phyloP scores from a whole-genome alignment of 78 protist species.

The Chrysochromulina parva region DNA sequence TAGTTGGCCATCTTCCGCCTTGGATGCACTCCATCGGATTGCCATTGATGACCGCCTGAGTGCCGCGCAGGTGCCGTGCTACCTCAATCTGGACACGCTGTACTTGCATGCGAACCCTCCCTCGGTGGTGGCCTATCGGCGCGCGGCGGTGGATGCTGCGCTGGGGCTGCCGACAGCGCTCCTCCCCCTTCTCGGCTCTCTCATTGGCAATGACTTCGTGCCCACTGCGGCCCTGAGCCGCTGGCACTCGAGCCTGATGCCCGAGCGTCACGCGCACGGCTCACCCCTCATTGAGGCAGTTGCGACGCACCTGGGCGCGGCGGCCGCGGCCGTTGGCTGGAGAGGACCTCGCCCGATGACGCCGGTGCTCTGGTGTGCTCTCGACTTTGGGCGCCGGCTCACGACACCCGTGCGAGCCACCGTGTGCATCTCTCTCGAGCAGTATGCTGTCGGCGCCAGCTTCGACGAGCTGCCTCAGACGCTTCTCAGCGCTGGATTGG shows the following conservation, averaged over 20 bases:
- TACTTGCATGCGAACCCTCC: background rate
- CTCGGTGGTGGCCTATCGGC: background rate
- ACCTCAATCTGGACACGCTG: too few relatives aligned
- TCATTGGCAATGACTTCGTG: slow-evolving; percentile 1
- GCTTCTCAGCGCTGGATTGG: too few relatives aligned
- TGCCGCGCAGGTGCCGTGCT: too few relatives aligned
- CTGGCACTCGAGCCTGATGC: background rate
- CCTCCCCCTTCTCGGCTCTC: background rate
- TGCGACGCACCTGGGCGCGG: background rate
- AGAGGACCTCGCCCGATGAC: background rate
- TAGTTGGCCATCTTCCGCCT: background rate
- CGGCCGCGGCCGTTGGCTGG: background rate
- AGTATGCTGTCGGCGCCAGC: background rate
- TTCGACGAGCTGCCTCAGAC: too few relatives aligned
- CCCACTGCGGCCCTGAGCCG: background rate
- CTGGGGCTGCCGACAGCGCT: background rate
- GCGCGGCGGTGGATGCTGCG: background rate
- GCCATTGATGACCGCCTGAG: background rate
- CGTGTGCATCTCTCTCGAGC: background rate
- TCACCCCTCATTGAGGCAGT: background rate
- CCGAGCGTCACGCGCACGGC: background rate
- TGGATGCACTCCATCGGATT: background rate
- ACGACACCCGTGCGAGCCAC: background rate
- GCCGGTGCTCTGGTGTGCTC: background rate
- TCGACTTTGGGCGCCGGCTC: background rate